phyloP scores from a whole-genome alignment of 139 green algal genomes.

The Micromonas pusilla region DNA sequence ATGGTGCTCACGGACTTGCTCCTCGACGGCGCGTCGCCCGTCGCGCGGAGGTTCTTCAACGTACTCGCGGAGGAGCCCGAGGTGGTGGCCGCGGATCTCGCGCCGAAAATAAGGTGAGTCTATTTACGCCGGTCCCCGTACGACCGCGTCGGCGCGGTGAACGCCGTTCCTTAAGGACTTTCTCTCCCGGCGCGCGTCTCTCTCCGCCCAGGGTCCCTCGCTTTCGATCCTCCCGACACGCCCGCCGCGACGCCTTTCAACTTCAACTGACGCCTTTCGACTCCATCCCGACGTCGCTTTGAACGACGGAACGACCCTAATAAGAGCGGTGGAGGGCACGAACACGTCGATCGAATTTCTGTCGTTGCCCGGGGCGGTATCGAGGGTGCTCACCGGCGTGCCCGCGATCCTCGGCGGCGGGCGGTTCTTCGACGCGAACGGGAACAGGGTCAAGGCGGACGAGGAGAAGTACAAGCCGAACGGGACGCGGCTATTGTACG shows the following conservation, averaged over 20 bases:
- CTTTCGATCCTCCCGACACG: too few species aligned
- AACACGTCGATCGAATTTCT: slow-evolving; percentile 48
- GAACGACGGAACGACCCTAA: too few species aligned
- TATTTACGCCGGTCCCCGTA: too few species aligned
- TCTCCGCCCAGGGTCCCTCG: too few species aligned
- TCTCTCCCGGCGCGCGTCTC: too few species aligned
- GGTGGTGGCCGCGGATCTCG: slow-evolving; percentile 48
- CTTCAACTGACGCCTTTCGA: too few species aligned
- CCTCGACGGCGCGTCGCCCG: slow-evolving; percentile 40
- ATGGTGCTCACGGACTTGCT: slow-evolving; percentile 54
- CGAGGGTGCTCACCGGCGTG: slow-evolving; percentile 38
- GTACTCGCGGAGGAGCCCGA: slow-evolving; percentile 58
- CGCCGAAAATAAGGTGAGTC: slow-evolving; percentile 50
- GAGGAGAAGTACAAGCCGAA: neutral
- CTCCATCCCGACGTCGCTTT: too few species aligned
- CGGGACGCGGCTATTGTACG: neutral
- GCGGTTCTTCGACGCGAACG: slow-evolving; percentile 57
- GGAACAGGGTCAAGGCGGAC: slow-evolving; percentile 13
- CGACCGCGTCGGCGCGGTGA: too few species aligned
- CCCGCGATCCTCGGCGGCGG: slow-evolving; percentile 52
- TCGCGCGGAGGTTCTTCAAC: slow-evolving; percentile 58
- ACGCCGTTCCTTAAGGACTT: too few species aligned
- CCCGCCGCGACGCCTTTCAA: too few species aligned
- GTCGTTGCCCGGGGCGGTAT: slow-evolving; percentile 34
- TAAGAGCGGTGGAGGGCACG: too few species aligned